Evolutionary conservation across 371 early-diverging fungal genomes (phyloP).

Genomic region (Mortierella sp.): DNA sequence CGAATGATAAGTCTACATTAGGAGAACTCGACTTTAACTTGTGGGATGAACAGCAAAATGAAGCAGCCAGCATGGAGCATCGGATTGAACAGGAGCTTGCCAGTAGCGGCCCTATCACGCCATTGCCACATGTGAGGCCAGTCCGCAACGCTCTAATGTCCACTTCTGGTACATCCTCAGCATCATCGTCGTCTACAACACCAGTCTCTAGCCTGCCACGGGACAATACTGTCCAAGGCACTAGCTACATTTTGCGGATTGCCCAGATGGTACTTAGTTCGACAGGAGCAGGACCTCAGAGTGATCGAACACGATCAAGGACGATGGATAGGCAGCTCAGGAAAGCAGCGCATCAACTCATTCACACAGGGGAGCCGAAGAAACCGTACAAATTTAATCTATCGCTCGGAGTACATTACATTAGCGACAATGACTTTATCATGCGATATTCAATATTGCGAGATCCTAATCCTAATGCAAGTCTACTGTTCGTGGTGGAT

Average conservation of each 20-base stretch:
- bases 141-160: conserved; percentile 6
- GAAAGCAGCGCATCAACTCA: conserved; percentile 27
- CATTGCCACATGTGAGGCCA: conserved; percentile 16
- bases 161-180: conserved; percentile 13
- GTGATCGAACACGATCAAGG: conserved; percentile 11
- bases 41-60: conserved; percentile 28
- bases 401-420: conserved; percentile 27
- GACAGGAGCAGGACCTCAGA: conserved; percentile 11
- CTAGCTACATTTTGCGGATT: conserved; percentile 32
- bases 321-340: conserved; percentile 16
- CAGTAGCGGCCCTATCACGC: conserved; percentile 17
- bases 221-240: background rate
- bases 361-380: conserved; percentile 27
- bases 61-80: conserved; percentile 7
- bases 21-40: conserved; percentile 36
- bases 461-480: background rate
- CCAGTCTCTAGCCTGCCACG: background rate
- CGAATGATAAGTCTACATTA: conserved; percentile 8
- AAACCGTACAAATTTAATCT: conserved; percentile 45
- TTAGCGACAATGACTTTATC: conserved; percentile 47
- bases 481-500: conserved; percentile 25
- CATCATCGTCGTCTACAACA: conserved; percentile 4
- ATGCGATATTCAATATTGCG: conserved; percentile 29
- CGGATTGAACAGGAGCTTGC: conserved; percentile 32
- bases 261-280: conserved; percentile 18